phyloP scores from a whole-genome alignment of 768 basidiomycete species.

The Neoboletus magnificus region DNA sequence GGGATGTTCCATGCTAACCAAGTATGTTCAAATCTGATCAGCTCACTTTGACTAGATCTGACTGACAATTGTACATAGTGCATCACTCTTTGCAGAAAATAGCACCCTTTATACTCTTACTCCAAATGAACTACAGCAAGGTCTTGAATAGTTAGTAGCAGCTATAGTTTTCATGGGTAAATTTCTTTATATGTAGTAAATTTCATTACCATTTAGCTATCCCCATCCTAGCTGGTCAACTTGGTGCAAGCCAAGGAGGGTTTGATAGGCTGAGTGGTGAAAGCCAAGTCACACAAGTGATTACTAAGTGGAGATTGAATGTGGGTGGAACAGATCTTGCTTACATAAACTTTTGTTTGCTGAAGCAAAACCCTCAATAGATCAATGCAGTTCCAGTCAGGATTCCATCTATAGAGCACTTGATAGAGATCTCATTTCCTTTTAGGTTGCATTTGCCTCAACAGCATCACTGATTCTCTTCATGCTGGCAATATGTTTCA shows the following conservation, averaged over 20 bases:
- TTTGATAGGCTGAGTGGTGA: not conserved
- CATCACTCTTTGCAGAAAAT: not conserved
- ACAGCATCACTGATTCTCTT: conserved; percentile 4
- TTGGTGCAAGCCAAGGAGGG: conserved; percentile 5
- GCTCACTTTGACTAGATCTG: not conserved
- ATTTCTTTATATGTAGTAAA: not conserved
- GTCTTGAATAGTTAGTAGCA: conserved; percentile 2
- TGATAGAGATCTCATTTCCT: not conserved
- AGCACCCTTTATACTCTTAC: not conserved
- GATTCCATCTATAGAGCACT: not conserved
- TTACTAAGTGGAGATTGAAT: conserved; percentile 11
- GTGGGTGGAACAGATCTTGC: not conserved
- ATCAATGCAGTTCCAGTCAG: conserved; percentile 17
- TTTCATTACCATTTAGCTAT: not conserved
- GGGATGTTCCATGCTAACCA: not conserved
- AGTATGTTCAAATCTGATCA: not conserved
- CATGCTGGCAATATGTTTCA: not conserved
- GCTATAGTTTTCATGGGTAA: conserved; percentile 11
- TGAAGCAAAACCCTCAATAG: not conserved
- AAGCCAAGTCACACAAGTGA: conserved; percentile 6
- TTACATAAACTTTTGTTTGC: not conserved
- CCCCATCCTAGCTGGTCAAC: conserved; percentile 4
- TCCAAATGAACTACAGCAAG: not conserved
- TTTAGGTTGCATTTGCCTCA: conserved; percentile 3
- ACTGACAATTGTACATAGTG: not conserved